Base-by-base conservation (phyloP, 352 stramenopile species). In the Pythium rhizo-oryzae region DNA sequence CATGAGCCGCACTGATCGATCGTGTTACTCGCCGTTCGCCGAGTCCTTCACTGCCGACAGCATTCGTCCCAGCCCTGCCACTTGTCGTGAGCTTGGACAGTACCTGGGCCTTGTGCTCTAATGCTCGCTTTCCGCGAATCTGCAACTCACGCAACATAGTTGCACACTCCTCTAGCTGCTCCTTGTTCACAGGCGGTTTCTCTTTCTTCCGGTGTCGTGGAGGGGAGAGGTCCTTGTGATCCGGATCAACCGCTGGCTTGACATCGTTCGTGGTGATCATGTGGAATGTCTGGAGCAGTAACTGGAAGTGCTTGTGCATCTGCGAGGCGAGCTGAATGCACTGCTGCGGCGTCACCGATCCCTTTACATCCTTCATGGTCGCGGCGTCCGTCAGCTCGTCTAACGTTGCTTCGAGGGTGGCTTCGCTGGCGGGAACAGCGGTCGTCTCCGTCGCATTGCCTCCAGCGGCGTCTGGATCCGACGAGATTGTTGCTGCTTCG, bases 251-350 rank as follows among this genome's bases (percentile, higher is more conserved):
- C 8, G 4, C 15, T 6, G 49, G 21, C 13, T 39, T 51, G 8
- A 7, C 21, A 0, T 54, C 47, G 13, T 58, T 49, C 47, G 39
- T 76, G 4, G 72, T 56, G 35, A 91, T 65, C 49, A 91, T 28
- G 67, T 92, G 78, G 63, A 87, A 88, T 28, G 76, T 92, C 69
- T 93, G 84, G 19, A 94, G 61, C 56, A 96, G 44, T 8, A 96
- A 72, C 68, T 96, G 88, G 28, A 94, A 76, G 67, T 96, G 88
- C 41, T 96, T 96, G 71, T 96, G 88, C 83, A 96, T 94, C 54
- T 96, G 88, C 5, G 88, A 96, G 1, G 88, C 84, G 43, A 96
- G 47, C 64, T 93, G 85, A 57, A 93, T 85, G 46, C 87, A 93
- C 62, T 94, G 88, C 35, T 79, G 67, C 68, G 90, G 78, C 1